Evolutionary conservation across 345 rosid genomes (phyloP), one percentile per base, ranked within the genome.

Genomic region (Psidium guajava): DNA sequence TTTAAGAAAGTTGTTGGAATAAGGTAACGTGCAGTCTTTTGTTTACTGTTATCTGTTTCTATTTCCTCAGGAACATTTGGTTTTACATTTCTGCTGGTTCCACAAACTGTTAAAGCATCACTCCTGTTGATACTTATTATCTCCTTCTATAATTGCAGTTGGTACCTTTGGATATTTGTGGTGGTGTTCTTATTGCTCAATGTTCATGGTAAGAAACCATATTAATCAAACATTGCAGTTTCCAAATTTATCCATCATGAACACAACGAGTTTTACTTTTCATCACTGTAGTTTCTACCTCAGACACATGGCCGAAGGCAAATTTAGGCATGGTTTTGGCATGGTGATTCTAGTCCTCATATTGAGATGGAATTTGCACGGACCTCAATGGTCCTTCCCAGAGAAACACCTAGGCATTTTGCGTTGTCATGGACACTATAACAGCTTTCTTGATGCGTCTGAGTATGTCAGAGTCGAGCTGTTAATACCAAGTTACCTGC

Each of bases 1-100:
- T 98, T 98, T 81, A 98, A 94, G 92, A 92, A 88, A 91, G 99
- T 98, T 21, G 99, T 98, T 44, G 99, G 99, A 80, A 94, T 96
- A 88, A 96, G 99, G 99, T 93, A 81, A 84, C 56, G 24, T 6
- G 36, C 15, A 0, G 25, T 32, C 15, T 49, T 27, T 22, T 54
- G 11, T 44, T 47, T 32, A 32, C 47, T 18, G 36, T 69, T 36
- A 2, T 69, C 47, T 0, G 14, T 69, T 16, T 69, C 77, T 36
- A 2, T 69, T 69, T 69, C 7, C 77, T 69, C 25, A 18, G 11
- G 40, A 4, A 69, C 77, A 21, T 36, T 69, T 69, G 47, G 24
- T 69, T 32, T 69, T 69, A 69, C 77, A 6, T 36, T 36, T 32
- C 44, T 69, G 24, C 18, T 69, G 25, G 25, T 69, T 69, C 47